Evolutionary conservation across 192 early-diverging fungal genomes (phyloP).

Genomic region (Entomortierella parvispora): DNA sequence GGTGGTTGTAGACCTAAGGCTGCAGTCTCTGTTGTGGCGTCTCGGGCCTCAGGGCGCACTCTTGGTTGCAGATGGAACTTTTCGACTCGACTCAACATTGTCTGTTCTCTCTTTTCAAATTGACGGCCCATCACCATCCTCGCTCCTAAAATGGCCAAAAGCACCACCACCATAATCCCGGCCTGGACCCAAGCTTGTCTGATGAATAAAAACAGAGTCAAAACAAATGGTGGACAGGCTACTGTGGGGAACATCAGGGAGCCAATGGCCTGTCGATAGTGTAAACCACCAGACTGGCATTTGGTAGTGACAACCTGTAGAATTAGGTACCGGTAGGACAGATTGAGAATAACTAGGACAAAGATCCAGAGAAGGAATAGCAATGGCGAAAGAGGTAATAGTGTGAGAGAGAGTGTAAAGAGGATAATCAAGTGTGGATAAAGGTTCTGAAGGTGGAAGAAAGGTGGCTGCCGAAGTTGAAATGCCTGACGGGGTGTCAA

Average conservation of each 20-base stretch:
- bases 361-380: conserved; percentile 25
- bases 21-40: too few relatives aligned
- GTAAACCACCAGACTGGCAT: conserved; percentile 28
- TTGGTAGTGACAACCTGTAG: conserved; percentile 38
- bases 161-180: neutral
- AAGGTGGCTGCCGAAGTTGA: conserved; percentile 28
- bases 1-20: too few relatives aligned
- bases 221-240: conserved; percentile 10
- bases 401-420: conserved; percentile 17
- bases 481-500: conserved; percentile 33
- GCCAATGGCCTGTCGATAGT: conserved; percentile 22
- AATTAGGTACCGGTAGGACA: conserved; percentile 22
- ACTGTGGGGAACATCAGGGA: conserved; percentile 18
- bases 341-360: conserved; percentile 8
- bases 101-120: conserved; percentile 25
- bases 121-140: conserved; percentile 6
- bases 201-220: conserved; percentile 3
- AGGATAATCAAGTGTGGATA: conserved; percentile 28
- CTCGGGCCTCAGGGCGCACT: too few relatives aligned
- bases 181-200: conserved; percentile 24
- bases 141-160: neutral
- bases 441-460: conserved; percentile 23
- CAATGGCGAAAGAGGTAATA: conserved; percentile 16
- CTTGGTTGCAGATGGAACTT: conserved; percentile 2
- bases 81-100: conserved; percentile 22